Base-by-base conservation (phyloP, 2,329 filamentous ascomycete species). In the Pseudogymnoascus sp. region DNA sequence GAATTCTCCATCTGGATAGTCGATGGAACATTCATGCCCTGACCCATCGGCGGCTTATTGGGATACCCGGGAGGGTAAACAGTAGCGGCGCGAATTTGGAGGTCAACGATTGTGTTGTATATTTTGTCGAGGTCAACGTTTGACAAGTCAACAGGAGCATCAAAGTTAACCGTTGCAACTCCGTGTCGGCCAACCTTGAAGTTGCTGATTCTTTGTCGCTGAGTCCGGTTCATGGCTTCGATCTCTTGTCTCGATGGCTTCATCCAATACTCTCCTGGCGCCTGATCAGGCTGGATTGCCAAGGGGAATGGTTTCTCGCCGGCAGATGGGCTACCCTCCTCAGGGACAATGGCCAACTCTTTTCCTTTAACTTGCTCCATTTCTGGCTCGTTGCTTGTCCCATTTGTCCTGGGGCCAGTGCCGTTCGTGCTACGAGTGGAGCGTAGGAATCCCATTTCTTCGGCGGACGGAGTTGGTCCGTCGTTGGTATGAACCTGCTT, bases 21-120 rank as follows among this genome's bases (percentile, higher is more conserved):
- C 0, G 94, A 90, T 2, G 92, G 92, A 6, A 97, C 90, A 70
- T 99, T 99, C 66, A 99, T 81, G 5, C 91, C 93, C 71, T 92
- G 90, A 63, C 95, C 94, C 63, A 87, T 82, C 0, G 88, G 82
- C 13, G 94, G 92, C 76, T 97, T 99, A 40, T 86, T 79, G 48
- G 88, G 82, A 7, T 33, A 55, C 9, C 48, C 48, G 2, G 83
- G 66, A 4, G 85, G 69, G 71, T 99, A 99, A 6, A 97, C 94
- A 0, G 93, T 96, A 25, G 91, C 90, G 7, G 87, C 88, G 36
- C 94, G 89, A 59, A 87, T 82, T 45, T 84, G 82, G 58, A 97
- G 84, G 60, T 86, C 80, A 36, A 97, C 89, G 68, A 97, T 87
- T 27, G 81, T 83, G 58, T 83, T 89, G 59, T 84, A 88, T 25